These are phyloP conservation scores for Endocarpon pusillum DNA, from an alignment of 495 filamentous ascomycete species.

Conservation along the genomic window DNA sequence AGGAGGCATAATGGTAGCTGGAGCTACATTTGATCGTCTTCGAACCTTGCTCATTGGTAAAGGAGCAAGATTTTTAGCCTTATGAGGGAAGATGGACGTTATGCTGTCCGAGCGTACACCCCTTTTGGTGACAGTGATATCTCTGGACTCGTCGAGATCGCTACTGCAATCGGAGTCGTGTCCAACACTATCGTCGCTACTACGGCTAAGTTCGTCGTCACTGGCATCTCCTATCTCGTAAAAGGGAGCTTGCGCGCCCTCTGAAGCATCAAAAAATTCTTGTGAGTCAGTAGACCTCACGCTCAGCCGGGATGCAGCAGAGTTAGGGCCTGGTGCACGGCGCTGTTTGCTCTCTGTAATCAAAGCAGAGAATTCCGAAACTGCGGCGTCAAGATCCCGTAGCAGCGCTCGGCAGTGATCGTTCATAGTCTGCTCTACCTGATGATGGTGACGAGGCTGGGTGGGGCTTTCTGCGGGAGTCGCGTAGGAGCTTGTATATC, in stretches of 20 bases:
- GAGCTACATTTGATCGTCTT: constrained; percentile 52
- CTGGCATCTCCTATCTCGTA: constrained; percentile 47
- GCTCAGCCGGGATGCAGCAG: constrained; percentile 47
- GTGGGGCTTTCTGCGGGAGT: constrained; percentile 23
- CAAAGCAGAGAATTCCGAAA: constrained; percentile 63
- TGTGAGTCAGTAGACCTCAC: constrained; percentile 67
- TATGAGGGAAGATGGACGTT: constrained; percentile 46
- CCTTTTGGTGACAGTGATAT: constrained; percentile 15
- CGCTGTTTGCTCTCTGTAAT: constrained; percentile 64
- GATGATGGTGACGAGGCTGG: constrained; percentile 21
- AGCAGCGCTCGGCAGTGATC: constrained; percentile 66
- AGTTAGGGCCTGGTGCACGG: constrained; percentile 33
- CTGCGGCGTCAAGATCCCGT: constrained; percentile 63
- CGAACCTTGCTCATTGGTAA: constrained; percentile 51
- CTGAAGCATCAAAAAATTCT: constrained; percentile 89
- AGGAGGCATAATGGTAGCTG: constrained; percentile 61
- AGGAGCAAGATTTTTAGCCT: constrained; percentile 58
- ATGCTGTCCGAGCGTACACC: constrained; percentile 24
- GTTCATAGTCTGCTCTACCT: constrained; percentile 47
- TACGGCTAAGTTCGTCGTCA: constrained; percentile 34
- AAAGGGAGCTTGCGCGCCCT: constrained; percentile 50
- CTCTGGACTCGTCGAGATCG: constrained; percentile 30
- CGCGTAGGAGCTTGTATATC: too few species aligned
- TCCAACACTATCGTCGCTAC: constrained; percentile 20
- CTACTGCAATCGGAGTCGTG: constrained; percentile 47